phyloP scores from a whole-genome alignment of 1,284 basidiomycete genomes.

The Wallemia mellicola region DNA sequence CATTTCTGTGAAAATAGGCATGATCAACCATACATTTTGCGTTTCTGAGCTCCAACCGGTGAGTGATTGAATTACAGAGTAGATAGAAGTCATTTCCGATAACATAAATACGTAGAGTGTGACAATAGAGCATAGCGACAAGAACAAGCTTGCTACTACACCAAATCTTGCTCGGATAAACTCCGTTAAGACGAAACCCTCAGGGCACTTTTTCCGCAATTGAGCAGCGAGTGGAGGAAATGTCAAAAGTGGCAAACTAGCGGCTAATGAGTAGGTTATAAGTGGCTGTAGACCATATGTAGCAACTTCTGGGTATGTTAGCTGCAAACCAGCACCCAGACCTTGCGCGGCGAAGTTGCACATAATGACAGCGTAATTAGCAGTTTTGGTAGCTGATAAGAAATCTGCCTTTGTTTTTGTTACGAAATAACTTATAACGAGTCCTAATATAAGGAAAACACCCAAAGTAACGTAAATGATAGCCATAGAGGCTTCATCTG shows the following conservation, averaged over 20 bases:
- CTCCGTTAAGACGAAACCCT: conserved; percentile 14
- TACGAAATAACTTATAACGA: not conserved
- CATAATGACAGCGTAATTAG: not conserved
- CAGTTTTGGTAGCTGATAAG: not conserved
- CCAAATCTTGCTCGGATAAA: conserved; percentile 13
- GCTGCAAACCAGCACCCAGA: not conserved
- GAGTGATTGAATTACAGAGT: conserved; percentile 6
- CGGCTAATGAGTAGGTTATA: not conserved
- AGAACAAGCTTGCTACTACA: not conserved
- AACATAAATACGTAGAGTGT: not conserved
- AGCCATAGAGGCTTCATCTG: not conserved
- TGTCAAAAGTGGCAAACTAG: conserved; percentile 1
- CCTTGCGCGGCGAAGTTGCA: not conserved
- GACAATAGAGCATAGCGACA: not conserved
- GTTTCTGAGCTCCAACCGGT: conserved; percentile 10
- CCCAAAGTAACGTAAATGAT: not conserved
- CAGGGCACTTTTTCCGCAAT: conserved; percentile 12
- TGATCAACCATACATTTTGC: conserved; percentile 10
- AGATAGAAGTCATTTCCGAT: conserved; percentile 1
- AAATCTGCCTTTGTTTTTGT: not conserved
- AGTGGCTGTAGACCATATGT: not conserved
- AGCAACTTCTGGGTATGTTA: not conserved
- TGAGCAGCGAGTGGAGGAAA: conserved; percentile 14
- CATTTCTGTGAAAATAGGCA: conserved; percentile 13
- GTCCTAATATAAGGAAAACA: not conserved